phyloP scores from a whole-genome alignment of 2,329 filamentous ascomycete genomes.

The Onygenales sp. region DNA sequence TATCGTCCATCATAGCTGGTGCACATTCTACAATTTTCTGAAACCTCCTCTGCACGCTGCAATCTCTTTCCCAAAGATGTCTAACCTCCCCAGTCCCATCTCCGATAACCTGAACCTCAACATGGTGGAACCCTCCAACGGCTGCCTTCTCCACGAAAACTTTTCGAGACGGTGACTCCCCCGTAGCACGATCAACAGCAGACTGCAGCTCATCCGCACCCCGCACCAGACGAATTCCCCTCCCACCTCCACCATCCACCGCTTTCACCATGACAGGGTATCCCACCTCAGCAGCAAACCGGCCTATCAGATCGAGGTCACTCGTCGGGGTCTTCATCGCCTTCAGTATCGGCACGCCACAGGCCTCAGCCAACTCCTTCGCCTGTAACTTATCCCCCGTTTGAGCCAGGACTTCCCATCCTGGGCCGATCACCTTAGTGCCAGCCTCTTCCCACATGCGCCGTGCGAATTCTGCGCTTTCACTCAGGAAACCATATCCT shows the following conservation, averaged over 20 bases:
- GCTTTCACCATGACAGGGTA: constrained; percentile 55
- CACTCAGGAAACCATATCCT: constrained; percentile 55
- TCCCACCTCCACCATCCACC: constrained; percentile 54
- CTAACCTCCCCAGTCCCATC: constrained; percentile 43
- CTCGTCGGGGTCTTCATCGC: constrained; percentile 39
- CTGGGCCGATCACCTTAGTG: constrained; percentile 45
- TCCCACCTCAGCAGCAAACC: constrained; percentile 50
- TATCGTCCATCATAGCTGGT: constrained; percentile 41
- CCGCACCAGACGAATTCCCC: constrained; percentile 49
- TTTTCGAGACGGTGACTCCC: constrained; percentile 49
- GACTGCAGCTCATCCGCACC: constrained; percentile 35
- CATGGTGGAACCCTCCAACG: constrained; percentile 50
- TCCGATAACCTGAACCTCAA: constrained; percentile 53
- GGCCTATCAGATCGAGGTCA: constrained; percentile 31
- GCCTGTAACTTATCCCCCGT: constrained; percentile 50
- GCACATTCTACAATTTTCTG: constrained; percentile 54
- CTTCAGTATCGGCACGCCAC: constrained; percentile 43
- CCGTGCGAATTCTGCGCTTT: constrained; percentile 42
- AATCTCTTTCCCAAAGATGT: constrained; percentile 53
- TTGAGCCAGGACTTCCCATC: constrained; percentile 46
- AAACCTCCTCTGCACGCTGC: constrained; percentile 50
- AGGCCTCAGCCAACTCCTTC: constrained; percentile 41
- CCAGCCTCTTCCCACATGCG: constrained; percentile 42
- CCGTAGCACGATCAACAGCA: constrained; percentile 41
- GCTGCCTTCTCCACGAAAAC: constrained; percentile 56